phyloP scores from a whole-genome alignment of 1,284 basidiomycete genomes.

The Ceratobasidium sp. region DNA sequence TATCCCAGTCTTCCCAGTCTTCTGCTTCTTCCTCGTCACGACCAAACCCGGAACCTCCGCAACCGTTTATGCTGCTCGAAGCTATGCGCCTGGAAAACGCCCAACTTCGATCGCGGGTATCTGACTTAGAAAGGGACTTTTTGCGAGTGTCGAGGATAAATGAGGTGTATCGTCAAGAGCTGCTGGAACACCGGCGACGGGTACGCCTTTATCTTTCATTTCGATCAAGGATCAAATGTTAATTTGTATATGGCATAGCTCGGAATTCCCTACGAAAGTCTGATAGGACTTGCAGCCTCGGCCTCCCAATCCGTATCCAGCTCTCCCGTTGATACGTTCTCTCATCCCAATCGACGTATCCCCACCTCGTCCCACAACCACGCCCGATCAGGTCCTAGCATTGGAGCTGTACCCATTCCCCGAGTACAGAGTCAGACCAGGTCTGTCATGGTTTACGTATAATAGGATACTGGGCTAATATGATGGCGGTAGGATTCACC shows the following conservation, averaged over 20 bases:
- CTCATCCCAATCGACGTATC: constrained; percentile 61
- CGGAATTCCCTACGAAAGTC: constrained; percentile 73
- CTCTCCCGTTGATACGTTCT: constrained; percentile 64
- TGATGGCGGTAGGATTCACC: background rate
- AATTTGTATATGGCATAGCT: constrained; percentile 54
- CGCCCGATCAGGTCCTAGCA: constrained; percentile 47
- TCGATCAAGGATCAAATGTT: background rate
- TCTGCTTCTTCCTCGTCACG: constrained; percentile 16
- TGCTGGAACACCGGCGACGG: constrained; percentile 74
- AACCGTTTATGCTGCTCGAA: constrained; percentile 58
- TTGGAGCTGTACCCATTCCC: constrained; percentile 67
- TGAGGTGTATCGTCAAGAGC: constrained; percentile 79
- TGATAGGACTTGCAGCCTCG: constrained; percentile 64
- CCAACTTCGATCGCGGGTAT: constrained; percentile 44
- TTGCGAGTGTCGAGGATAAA: constrained; percentile 73
- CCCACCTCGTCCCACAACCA: constrained; percentile 44
- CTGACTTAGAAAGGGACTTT: constrained; percentile 75
- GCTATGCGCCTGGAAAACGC: constrained; percentile 76
- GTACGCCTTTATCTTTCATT: constrained; percentile 56
- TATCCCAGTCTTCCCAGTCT: constrained; percentile 40
- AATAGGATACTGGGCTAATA: too few species aligned
- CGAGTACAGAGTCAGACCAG: constrained; percentile 63
- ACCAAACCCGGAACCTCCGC: constrained; percentile 30
- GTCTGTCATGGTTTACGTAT: background rate
- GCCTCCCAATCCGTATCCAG: constrained; percentile 16